Evolutionary conservation across 1,284 basidiomycete species (phyloP).

Genomic region (Cutaneotrichosporon dermatis): DNA sequence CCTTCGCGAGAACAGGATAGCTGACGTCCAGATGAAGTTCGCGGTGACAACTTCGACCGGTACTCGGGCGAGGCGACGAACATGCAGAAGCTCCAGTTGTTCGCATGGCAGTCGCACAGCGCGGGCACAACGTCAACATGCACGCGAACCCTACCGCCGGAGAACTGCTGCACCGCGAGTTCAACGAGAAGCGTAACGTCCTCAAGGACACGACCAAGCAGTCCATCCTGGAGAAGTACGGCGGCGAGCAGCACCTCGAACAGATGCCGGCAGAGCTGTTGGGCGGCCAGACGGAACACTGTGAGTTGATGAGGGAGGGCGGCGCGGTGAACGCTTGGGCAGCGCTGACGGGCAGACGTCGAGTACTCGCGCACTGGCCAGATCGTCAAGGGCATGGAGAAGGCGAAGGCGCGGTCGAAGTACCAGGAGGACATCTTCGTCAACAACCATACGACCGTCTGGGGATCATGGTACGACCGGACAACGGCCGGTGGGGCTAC

Average conservation of each 20-base stretch:
- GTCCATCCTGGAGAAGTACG: slow-evolving; percentile 83
- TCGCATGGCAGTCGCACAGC: slow-evolving; percentile 93
- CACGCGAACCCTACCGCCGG: slow-evolving; percentile 96
- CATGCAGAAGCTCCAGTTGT: slow-evolving; percentile 86
- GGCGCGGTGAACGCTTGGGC: not conserved
- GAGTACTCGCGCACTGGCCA: slow-evolving; percentile 93
- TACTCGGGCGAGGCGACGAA: slow-evolving; percentile 85
- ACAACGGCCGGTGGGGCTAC: slow-evolving; percentile 79
- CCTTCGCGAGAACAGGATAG: no score
- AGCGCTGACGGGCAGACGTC: slow-evolving; percentile 55
- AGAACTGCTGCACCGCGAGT: slow-evolving; percentile 84
- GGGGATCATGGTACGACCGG: slow-evolving; percentile 92
- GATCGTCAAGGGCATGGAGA: slow-evolving; percentile 86
- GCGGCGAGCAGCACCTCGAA: slow-evolving; percentile 89
- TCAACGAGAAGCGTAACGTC: slow-evolving; percentile 85
- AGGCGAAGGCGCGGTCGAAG: slow-evolving; percentile 76
- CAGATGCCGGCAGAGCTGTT: slow-evolving; percentile 73
- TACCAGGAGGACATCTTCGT: slow-evolving; percentile 92
- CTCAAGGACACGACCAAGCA: slow-evolving; percentile 80
- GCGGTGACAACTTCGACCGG: slow-evolving; percentile 93
- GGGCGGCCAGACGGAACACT: slow-evolving; percentile 92
- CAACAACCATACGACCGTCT: slow-evolving; percentile 90
- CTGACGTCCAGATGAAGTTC: slow-evolving; percentile 58
- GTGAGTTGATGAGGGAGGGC: slow-evolving; percentile 25
- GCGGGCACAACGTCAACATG: slow-evolving; percentile 90